Evolutionary conservation across 2,329 filamentous ascomycete genomes (phyloP).

Genomic region (Xylariaceae sp.): DNA sequence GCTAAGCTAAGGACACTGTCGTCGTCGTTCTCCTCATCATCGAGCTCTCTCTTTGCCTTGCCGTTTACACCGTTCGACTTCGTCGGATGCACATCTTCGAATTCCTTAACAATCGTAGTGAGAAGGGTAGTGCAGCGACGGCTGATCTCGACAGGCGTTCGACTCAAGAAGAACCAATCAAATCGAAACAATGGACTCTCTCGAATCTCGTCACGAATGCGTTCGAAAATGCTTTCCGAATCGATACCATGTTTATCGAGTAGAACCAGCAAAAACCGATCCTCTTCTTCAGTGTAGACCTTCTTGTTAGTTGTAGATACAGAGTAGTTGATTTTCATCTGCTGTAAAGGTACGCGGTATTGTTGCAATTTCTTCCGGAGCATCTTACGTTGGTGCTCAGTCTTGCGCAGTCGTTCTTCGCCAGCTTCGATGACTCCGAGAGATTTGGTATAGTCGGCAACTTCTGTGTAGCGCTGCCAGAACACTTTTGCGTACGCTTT

Average conservation of each 20-base stretch:
- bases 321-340: constrained; percentile 98
- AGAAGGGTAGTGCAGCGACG: constrained; percentile 90
- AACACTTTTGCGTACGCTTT: constrained; percentile 91
- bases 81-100: constrained; percentile 60
- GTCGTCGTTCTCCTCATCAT: constrained; percentile 80
- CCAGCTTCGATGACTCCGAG: constrained; percentile 86
- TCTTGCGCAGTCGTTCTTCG: constrained; percentile 81
- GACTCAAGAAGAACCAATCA: constrained; percentile 98
- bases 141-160: constrained; percentile 87
- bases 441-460: constrained; percentile 83
- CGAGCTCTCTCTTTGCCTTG: constrained; percentile 66
- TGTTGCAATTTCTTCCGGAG: constrained; percentile 91
- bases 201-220: constrained; percentile 93
- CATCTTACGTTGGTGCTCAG: constrained; percentile 88
- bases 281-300: constrained; percentile 97
- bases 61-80: constrained; percentile 58
- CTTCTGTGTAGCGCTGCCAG: constrained; percentile 91
- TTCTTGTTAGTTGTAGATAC: constrained; percentile 99
- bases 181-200: constrained; percentile 94
- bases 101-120: constrained; percentile 91
- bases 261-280: constrained; percentile 89
- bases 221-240: constrained; percentile 82
- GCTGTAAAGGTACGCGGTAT: constrained; percentile 95
- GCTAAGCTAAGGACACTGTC: constrained; percentile 72
- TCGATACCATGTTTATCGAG: constrained; percentile 90